Percentiles rank a stretch among this genome's conserved stretches.
Evolutionary conservation across 2,329 filamentous ascomycete genomes (phyloP).

Genomic region (Paraphaeosphaeria minitans): DNA sequence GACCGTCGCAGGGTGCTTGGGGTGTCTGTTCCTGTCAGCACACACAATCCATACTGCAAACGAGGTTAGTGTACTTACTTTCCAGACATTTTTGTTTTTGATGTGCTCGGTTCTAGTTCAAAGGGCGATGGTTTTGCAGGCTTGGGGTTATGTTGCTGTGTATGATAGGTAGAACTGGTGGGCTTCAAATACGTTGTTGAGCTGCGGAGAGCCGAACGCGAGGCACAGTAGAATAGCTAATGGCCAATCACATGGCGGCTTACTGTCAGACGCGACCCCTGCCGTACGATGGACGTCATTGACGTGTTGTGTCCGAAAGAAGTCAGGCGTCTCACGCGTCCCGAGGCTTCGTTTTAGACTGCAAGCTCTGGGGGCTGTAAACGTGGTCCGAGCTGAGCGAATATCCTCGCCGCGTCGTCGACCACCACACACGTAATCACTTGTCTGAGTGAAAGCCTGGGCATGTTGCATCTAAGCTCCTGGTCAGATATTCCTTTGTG

Average conservation of each 20-base stretch:
- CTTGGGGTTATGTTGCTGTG: background rate
- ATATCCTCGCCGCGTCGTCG: background rate
- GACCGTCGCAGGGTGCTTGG: slow-evolving; percentile 53
- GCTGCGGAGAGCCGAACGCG: slow-evolving; percentile 18
- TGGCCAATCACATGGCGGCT: background rate
- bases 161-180: background rate
- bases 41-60: background rate
- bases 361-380: too few relatives aligned
- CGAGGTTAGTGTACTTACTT: background rate
- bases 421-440: slow-evolving; percentile 46
- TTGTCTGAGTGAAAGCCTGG: slow-evolving; percentile 48
- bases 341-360: background rate
- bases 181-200: slow-evolving; percentile 6
- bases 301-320: background rate
- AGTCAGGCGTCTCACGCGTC: background rate
- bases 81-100: background rate
- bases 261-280: background rate
- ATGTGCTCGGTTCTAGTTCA: background rate
- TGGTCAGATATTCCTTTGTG: slow-evolving; percentile 51
- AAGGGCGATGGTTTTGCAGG: background rate
- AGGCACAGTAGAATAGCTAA: background rate
- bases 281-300: slow-evolving; percentile 4
- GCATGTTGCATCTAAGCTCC: slow-evolving; percentile 51
- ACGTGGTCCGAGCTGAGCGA: slow-evolving; percentile 2
- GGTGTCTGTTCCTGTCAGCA: slow-evolving; percentile 39